A percentile compares a stretch with the other conserved stretches of the same genome.
These are phyloP conservation scores for Verticillium longisporum DNA, from an alignment of 2,329 filamentous ascomycete species.

Conservation along the genomic window DNA sequence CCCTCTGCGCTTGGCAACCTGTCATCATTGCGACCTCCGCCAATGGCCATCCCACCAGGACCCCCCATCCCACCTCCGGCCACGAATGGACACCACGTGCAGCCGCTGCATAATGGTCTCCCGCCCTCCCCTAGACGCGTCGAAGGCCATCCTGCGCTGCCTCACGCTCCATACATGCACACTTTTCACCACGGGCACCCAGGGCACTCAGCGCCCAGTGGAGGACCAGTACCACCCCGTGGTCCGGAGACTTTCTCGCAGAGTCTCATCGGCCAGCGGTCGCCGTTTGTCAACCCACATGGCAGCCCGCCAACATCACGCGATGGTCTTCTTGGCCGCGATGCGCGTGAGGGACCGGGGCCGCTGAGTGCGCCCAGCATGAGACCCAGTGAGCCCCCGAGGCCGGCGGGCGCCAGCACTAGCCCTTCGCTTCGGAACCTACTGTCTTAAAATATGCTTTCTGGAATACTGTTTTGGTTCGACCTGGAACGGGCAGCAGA, in stretches of 20 bases:
- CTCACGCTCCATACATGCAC: slow-evolving; percentile 17
- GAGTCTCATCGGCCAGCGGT: slow-evolving; percentile 31
- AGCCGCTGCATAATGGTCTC: slow-evolving; percentile 35
- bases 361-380: slow-evolving; percentile 16
- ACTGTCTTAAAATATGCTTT: slow-evolving; percentile 45
- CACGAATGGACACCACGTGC: slow-evolving; percentile 33
- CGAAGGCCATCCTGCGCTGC: slow-evolving; percentile 20
- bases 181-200: slow-evolving; percentile 18
- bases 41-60: slow-evolving; percentile 33
- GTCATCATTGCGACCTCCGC: slow-evolving; percentile 42
- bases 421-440: slow-evolving; percentile 71
- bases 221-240: slow-evolving; percentile 31
- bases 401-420: slow-evolving; percentile 58
- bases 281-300: slow-evolving; percentile 34
- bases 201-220: slow-evolving; percentile 26
- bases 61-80: slow-evolving; percentile 32
- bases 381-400: slow-evolving; percentile 15
- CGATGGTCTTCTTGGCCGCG: slow-evolving; percentile 21
- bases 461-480: not conserved
- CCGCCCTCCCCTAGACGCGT: slow-evolving; percentile 41
- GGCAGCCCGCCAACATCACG: slow-evolving; percentile 34
- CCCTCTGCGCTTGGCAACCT: slow-evolving; percentile 25
- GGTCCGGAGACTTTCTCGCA: slow-evolving; percentile 40
- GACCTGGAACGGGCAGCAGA: not conserved
- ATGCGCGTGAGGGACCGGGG: slow-evolving; percentile 9